Conservation (phyloP, 352 stramenopile genomes). For the Pythium dissimile region DNA sequence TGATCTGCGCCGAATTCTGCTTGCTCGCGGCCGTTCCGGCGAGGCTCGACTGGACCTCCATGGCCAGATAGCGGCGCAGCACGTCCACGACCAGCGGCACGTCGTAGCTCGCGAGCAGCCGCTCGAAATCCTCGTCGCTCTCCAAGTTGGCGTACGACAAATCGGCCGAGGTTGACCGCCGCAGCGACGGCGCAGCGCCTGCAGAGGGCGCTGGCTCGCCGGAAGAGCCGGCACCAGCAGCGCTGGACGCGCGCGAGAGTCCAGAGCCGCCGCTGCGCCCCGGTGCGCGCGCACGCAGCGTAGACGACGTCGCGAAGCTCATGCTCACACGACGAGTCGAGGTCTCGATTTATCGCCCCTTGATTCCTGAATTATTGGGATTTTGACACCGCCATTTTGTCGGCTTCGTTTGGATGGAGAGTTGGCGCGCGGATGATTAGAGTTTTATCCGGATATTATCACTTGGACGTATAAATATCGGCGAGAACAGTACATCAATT, state of each 20-base stretch:
- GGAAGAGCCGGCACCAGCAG: slow-evolving; percentile 1
- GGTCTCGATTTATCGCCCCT: too few species aligned
- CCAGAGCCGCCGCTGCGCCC: not conserved
- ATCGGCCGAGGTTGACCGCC: slow-evolving; percentile 15
- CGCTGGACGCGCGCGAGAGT: slow-evolving; percentile 9
- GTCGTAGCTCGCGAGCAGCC: slow-evolving; percentile 63
- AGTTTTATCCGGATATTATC: slow-evolving; percentile 14
- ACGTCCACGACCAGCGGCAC: slow-evolving; percentile 51
- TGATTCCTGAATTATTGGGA: too few species aligned
- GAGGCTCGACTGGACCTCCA: slow-evolving; percentile 62
- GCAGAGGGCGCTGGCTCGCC: not conserved
- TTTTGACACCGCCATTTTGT: too few species aligned
- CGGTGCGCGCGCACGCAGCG: slow-evolving; percentile 5
- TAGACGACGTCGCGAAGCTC: slow-evolving; percentile 23
- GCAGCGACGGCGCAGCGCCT: slow-evolving; percentile 6
- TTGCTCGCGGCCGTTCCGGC: slow-evolving; percentile 50
- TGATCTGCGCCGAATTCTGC: slow-evolving; percentile 72
- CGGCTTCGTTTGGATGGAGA: too few species aligned
- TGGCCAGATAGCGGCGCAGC: slow-evolving; percentile 60
- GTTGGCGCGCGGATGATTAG: too few species aligned
- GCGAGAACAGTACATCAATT: not conserved
- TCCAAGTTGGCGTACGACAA: slow-evolving; percentile 34
- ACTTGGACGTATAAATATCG: slow-evolving; percentile 14
- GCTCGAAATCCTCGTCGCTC: slow-evolving; percentile 70
- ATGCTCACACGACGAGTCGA: too few species aligned